Conservation (phyloP, 2,329 filamentous ascomycete genomes). For the Xylaria multiplex region DNA sequence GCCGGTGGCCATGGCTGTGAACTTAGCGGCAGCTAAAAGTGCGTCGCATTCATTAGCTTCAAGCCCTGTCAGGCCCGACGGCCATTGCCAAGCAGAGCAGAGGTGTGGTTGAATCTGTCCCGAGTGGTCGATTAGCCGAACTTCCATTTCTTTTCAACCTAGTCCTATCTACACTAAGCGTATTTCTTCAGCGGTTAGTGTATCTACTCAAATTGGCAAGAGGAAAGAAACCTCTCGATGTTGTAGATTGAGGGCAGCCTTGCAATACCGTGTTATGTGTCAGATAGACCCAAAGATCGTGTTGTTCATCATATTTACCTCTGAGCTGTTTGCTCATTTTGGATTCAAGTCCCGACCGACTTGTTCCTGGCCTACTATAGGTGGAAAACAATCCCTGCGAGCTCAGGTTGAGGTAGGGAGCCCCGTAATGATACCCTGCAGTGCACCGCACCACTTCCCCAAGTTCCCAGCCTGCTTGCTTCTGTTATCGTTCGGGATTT, state of each 20-base stretch:
- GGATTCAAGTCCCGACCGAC: constrained; percentile 5
- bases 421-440: constrained; percentile 26
- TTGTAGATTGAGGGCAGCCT: not conserved
- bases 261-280: not conserved
- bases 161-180: not conserved
- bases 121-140: constrained; percentile 31
- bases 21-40: constrained; percentile 12
- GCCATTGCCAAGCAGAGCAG: not conserved
- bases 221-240: not conserved
- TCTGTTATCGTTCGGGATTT: constrained; percentile 18
- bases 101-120: constrained; percentile 18
- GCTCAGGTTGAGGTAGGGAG: constrained; percentile 2
- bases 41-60: constrained; percentile 1
- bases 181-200: too few species aligned
- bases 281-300: not conserved
- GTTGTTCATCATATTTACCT: not conserved
- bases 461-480: constrained; percentile 23
- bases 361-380: not conserved
- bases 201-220: not conserved
- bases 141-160: constrained; percentile 5
- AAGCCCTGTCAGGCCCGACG: not conserved
- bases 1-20: not conserved
- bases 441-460: constrained; percentile 16
- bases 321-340: constrained; percentile 18
- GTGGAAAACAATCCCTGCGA: constrained; percentile 12